A percentile compares a stretch with the other conserved stretches of the same genome.
Evolutionary conservation across 1,139 yeast species (phyloP).

Genomic region (Yamadazyma trypodendri): DNA sequence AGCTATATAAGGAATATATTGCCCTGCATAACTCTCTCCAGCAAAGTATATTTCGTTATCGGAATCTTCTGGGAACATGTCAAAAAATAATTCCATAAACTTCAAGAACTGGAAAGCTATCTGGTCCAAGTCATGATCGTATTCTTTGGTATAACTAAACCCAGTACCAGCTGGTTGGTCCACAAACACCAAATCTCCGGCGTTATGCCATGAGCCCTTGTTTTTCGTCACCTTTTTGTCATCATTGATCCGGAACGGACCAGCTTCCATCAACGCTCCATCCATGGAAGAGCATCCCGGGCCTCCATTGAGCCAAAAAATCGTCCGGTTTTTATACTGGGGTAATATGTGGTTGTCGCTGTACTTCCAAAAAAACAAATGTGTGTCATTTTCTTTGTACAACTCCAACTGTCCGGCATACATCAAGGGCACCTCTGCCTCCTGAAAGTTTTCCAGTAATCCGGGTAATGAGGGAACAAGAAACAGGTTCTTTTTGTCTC

Average conservation of each 20-base stretch:
- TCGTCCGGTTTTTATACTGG: conserved; percentile 40
- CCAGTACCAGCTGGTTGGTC: conserved; percentile 98
- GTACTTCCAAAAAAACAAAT: conserved; percentile 82
- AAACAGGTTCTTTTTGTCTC: conserved; percentile 12
- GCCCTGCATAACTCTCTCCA: conserved; percentile 98
- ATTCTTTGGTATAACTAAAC: conserved; percentile 61
- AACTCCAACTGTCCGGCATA: conserved; percentile 70
- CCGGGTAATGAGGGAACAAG: conserved; percentile 46
- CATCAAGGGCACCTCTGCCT: conserved; percentile 50
- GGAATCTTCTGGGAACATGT: conserved; percentile 71
- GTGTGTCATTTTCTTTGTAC: conserved; percentile 52
- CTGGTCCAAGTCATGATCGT: conserved; percentile 57
- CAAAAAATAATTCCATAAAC: conserved; percentile 67
- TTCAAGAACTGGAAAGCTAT: conserved; percentile 60
- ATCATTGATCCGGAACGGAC: conserved; percentile 70
- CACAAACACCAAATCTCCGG: conserved; percentile 76
- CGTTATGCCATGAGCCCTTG: conserved; percentile 82
- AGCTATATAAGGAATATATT: conserved; percentile 88
- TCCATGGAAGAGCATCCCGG: conserved; percentile 99
- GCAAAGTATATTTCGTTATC: conserved; percentile 71
- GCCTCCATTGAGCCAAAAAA: conserved; percentile 94
- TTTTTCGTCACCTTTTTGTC: conserved; percentile 51
- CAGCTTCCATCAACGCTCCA: conserved; percentile 91
- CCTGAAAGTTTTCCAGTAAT: conserved; percentile 28
- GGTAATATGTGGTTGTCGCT: conserved; percentile 32